A percentile compares a stretch with the other conserved stretches of the same genome.
phyloP scores from a whole-genome alignment of 169 alveolate genomes.

The Cryptosporidium bovis region DNA sequence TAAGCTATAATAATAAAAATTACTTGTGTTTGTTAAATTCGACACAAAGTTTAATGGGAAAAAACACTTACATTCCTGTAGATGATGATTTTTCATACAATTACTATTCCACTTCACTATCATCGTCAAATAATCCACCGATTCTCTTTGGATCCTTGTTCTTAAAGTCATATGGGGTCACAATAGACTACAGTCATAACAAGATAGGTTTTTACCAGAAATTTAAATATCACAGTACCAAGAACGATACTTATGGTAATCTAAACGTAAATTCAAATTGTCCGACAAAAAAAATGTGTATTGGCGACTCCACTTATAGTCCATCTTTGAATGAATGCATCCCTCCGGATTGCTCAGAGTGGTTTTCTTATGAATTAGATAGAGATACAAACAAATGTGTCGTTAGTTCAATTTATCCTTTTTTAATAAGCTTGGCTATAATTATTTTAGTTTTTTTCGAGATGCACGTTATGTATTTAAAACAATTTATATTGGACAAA shows the following conservation, averaged over 20 bases:
- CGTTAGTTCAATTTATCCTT: conserved; percentile 2
- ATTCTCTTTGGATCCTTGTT: conserved; percentile 55
- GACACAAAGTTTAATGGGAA: conserved; percentile 12
- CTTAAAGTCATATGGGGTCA: conserved; percentile 42
- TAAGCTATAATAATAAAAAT: conserved; percentile 11
- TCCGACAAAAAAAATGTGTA: conserved; percentile 19
- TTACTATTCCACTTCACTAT: background rate
- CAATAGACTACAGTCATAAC: background rate
- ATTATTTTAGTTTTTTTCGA: conserved; percentile 29
- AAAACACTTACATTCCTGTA: background rate
- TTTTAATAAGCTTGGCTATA: background rate
- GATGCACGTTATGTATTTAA: conserved; percentile 58
- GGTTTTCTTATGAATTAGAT: conserved; percentile 43
- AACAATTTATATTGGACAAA: conserved; percentile 29
- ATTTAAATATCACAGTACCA: too few species aligned
- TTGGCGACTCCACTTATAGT: background rate
- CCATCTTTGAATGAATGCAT: conserved; percentile 54
- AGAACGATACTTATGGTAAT: background rate
- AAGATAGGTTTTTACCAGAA: conserved; percentile 38
- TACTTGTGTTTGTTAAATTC: conserved; percentile 39
- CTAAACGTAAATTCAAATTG: conserved; percentile 3
- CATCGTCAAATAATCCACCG: conserved; percentile 31
- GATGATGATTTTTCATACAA: background rate
- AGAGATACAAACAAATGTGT: conserved; percentile 31
- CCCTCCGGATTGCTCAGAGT: conserved; percentile 68